phyloP scores from a whole-genome alignment of 768 basidiomycete species.

The Lactarius tabidus region DNA sequence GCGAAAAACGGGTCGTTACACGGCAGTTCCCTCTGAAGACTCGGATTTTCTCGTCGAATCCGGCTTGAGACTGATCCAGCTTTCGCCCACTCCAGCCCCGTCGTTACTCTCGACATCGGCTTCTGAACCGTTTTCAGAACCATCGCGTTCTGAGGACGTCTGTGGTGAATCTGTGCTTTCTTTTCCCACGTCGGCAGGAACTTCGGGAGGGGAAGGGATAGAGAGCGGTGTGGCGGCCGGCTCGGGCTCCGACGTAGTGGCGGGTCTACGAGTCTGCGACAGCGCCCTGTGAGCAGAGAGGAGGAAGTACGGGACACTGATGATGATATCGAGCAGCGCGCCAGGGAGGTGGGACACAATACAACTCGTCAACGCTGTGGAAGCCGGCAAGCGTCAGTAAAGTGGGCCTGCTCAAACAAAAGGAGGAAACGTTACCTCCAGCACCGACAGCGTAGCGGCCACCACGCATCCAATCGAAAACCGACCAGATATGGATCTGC shows the following conservation, averaged over 20 bases:
- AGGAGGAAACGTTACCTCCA: constrained; percentile 53
- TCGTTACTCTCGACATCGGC: constrained; percentile 68
- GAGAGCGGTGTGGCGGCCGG: background rate
- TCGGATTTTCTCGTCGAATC: constrained; percentile 2
- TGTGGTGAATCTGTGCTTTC: constrained; percentile 21
- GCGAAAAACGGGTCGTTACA: background rate
- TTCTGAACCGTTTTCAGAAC: constrained; percentile 53
- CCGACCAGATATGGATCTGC: constrained; percentile 44
- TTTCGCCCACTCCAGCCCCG: constrained; percentile 48
- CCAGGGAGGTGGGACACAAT: constrained; percentile 68
- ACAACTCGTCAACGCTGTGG: constrained; percentile 63
- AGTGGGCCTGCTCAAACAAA: background rate
- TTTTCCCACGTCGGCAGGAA: background rate
- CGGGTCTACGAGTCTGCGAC: constrained; percentile 46
- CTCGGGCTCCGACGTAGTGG: constrained; percentile 26
- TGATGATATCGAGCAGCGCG: constrained; percentile 55
- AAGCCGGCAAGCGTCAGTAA: constrained; percentile 16
- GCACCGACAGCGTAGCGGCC: constrained; percentile 72
- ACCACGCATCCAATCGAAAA: constrained; percentile 58
- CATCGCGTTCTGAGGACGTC: constrained; percentile 28
- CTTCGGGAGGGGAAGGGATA: constrained; percentile 31
- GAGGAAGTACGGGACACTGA: constrained; percentile 64
- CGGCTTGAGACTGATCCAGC: constrained; percentile 62
- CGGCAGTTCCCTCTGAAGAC: constrained; percentile 3
- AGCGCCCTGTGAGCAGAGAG: constrained; percentile 60